A percentile compares a stretch with the other conserved stretches of the same genome.
phyloP scores from a whole-genome alignment of 169 alveolate species.

The Plasmodium vivax region DNA sequence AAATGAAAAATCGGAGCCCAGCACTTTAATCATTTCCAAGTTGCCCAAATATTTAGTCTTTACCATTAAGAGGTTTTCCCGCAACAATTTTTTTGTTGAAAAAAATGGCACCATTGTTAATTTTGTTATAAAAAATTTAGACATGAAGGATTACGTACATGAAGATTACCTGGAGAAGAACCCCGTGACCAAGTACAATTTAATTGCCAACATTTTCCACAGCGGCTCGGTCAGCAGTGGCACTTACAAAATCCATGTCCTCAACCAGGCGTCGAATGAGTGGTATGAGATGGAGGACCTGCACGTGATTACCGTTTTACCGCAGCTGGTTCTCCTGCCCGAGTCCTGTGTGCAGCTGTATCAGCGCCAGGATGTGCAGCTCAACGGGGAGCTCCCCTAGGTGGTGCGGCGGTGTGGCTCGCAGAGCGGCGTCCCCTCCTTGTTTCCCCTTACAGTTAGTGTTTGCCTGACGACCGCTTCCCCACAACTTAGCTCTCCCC shows the following conservation, averaged over 20 bases:
- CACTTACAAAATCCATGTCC: slow-evolving; percentile 92
- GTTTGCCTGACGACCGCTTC: neutral
- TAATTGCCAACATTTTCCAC: slow-evolving; percentile 95
- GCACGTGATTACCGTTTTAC: slow-evolving; percentile 95
- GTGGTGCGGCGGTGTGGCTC: neutral
- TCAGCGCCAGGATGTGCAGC: slow-evolving; percentile 85
- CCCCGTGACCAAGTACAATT: slow-evolving; percentile 90
- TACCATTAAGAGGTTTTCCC: slow-evolving; percentile 94
- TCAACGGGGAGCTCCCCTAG: slow-evolving; percentile 58
- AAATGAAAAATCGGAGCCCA: slow-evolving; percentile 26
- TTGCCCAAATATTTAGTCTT: slow-evolving; percentile 93
- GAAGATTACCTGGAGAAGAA: slow-evolving; percentile 82
- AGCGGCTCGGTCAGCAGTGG: slow-evolving; percentile 96
- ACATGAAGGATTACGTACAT: slow-evolving; percentile 88
- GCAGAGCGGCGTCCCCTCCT: neutral
- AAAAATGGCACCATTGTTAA: slow-evolving; percentile 99
- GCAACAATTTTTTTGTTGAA: slow-evolving; percentile 96
- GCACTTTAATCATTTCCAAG: slow-evolving; percentile 79
- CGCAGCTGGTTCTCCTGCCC: slow-evolving; percentile 95
- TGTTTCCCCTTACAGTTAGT: neutral
- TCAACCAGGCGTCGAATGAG: slow-evolving; percentile 91
- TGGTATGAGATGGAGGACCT: slow-evolving; percentile 98
- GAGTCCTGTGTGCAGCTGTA: slow-evolving; percentile 90
- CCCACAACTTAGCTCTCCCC: neutral
- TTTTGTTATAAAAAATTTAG: slow-evolving; percentile 95